These are phyloP conservation scores for Kalmusia sp. DNA, from an alignment of 2,329 filamentous ascomycete genomes.

Conservation along the genomic window DNA sequence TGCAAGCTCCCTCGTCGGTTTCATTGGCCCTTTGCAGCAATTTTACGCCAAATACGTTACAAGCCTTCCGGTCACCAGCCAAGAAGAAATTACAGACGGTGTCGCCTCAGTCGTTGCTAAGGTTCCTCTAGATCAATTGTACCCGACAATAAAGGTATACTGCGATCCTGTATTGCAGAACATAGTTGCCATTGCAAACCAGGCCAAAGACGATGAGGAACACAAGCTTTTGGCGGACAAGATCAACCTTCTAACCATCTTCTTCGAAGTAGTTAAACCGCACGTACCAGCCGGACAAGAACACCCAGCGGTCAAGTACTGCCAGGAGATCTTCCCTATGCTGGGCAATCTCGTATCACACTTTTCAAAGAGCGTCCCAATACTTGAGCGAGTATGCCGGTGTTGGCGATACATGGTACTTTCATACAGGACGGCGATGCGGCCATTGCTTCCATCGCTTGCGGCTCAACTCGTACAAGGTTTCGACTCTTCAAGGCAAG, in stretches of 20 bases:
- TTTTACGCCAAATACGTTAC: constrained; percentile 94
- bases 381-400: constrained; percentile 90
- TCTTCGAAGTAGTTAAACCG: constrained; percentile 80
- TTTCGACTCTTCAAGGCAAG: constrained; percentile 85
- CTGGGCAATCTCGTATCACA: constrained; percentile 85
- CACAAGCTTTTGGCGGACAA: constrained; percentile 92
- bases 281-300: constrained; percentile 72
- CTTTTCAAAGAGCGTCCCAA: constrained; percentile 84
- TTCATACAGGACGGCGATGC: constrained; percentile 89
- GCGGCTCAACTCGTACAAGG: constrained; percentile 87
- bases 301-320: constrained; percentile 95
- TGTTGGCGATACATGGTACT: constrained; percentile 98
- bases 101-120: constrained; percentile 90
- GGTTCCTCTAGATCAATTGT: constrained; percentile 80
- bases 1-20: constrained; percentile 80
- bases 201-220: constrained; percentile 79
- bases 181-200: constrained; percentile 85
- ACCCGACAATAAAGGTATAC: constrained; percentile 87
- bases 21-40: constrained; percentile 84
- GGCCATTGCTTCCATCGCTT: constrained; percentile 81
- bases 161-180: constrained; percentile 88
- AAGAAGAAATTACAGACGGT: constrained; percentile 96
- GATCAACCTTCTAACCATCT: constrained; percentile 88
- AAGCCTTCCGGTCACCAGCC: constrained; percentile 81
- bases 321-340: constrained; percentile 90